phyloP scores from a whole-genome alignment of 2,329 filamentous ascomycete genomes.

The Sclerotinia trifoliorum region DNA sequence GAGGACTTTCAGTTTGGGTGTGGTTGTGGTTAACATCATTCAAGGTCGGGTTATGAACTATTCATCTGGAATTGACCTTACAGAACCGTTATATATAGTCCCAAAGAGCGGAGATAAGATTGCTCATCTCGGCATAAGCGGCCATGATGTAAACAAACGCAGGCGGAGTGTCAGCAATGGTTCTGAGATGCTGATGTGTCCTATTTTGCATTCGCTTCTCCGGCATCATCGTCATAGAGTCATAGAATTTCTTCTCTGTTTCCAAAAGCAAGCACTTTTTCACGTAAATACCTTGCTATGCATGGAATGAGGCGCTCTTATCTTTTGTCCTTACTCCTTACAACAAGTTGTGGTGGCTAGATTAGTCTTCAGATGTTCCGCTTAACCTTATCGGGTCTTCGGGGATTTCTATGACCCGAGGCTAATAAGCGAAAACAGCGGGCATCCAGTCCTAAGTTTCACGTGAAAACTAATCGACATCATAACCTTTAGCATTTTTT shows the following conservation, averaged over 20 bases:
- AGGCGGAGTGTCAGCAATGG: neutral
- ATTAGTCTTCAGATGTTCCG: neutral
- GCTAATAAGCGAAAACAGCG: no score
- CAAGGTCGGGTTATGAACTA: neutral
- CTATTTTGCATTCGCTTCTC: neutral
- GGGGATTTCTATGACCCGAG: neutral
- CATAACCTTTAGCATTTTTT: no score
- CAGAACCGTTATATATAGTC: neutral
- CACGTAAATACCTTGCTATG: neutral
- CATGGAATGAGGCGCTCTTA: neutral
- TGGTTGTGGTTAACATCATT: neutral
- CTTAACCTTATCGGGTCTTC: neutral
- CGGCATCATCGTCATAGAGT: neutral
- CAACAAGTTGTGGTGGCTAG: no score
- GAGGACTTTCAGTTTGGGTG: constrained; percentile 32
- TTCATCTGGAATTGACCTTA: neutral
- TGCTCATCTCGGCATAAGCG: neutral
- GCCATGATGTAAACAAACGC: neutral
- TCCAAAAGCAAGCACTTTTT: no score
- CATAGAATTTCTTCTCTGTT: neutral
- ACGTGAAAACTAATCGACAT: no score
- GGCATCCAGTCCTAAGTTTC: no score
- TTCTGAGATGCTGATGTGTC: neutral
- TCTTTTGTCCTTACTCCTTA: no score
- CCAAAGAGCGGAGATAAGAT: neutral